Conservation (phyloP, 2,329 filamentous ascomycete species). For the Fusarium xyrophilum region DNA sequence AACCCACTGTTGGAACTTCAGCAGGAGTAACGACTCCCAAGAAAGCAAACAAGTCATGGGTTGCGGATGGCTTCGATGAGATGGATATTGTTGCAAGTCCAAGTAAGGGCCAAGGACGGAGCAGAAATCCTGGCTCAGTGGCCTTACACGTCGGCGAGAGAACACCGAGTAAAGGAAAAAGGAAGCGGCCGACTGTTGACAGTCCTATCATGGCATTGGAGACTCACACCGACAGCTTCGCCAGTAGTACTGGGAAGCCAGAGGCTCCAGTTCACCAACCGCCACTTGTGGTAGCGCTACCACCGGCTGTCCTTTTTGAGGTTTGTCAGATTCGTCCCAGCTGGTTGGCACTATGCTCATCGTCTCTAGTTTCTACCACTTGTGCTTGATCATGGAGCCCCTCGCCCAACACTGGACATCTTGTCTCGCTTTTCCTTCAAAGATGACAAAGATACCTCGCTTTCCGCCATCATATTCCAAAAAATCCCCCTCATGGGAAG, state of each 20-base stretch:
- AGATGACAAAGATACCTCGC: slow-evolving; percentile 65
- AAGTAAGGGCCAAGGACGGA: slow-evolving; percentile 55
- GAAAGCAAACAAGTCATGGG: slow-evolving; percentile 61
- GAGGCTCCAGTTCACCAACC: slow-evolving; percentile 26
- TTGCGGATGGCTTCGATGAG: slow-evolving; percentile 81
- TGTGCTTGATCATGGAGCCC: slow-evolving; percentile 67
- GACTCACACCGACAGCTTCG: slow-evolving; percentile 53
- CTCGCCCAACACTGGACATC: slow-evolving; percentile 71
- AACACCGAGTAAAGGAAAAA: slow-evolving; percentile 72
- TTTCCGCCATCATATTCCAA: slow-evolving; percentile 73
- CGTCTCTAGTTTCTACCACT: slow-evolving; percentile 63
- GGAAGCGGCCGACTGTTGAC: slow-evolving; percentile 70
- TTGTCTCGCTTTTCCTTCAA: slow-evolving; percentile 70
- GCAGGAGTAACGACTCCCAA: slow-evolving; percentile 62
- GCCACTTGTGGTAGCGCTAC: slow-evolving; percentile 34
- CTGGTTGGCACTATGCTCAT: slow-evolving; percentile 34
- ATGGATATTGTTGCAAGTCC: slow-evolving; percentile 63
- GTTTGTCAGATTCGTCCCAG: slow-evolving; percentile 44
- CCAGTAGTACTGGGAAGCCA: slow-evolving; percentile 45
- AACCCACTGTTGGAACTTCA: slow-evolving; percentile 38
- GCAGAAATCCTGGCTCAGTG: slow-evolving; percentile 51
- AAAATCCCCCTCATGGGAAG: slow-evolving; percentile 66
- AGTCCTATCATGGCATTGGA: slow-evolving; percentile 71
- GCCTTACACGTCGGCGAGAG: slow-evolving; percentile 57
- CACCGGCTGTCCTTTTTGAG: slow-evolving; percentile 53